Evolutionary conservation across 2,329 filamentous ascomycete species (phyloP), one percentile per base, ranked within the genome.

Genomic region (Cladosporium phlei): DNA sequence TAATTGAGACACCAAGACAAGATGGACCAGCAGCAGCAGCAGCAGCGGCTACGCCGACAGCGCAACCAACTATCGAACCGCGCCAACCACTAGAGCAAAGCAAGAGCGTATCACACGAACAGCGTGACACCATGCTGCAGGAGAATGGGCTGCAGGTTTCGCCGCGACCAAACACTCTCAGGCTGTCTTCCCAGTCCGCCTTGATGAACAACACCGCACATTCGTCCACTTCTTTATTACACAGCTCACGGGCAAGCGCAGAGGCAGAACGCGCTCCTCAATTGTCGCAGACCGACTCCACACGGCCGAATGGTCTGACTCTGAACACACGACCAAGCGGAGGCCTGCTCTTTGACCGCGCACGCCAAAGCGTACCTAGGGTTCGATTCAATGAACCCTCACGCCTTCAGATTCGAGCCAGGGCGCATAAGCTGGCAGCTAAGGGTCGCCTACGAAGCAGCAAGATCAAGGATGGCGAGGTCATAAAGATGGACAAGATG

Each of bases 401-500:
- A 35, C 56, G 52, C 38, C 52, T 58, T 4, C 60, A 62, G 35
- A 51, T 64, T 4, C 58, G 59, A 4, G 55, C 58, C 6, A 51
- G 57, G 42, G 60, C 60, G 11, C 54, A 53, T 24, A 59, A 60
- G 11, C 47, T 64, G 44, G 60, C 60, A 7, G 55, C 56, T 12
- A 50, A 48, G 32, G 59, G 60, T 24, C 53, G 32, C 20, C 52
- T 63, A 10, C 52, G 52, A 20, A 57, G 50, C 30, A 54, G 62
- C 43, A 68, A 66, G 50, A 59, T 69, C 34, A 67, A 69, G 39
- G 74, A 80, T 54, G 82, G 82, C 4, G 75, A 82, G 51, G 78
- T 85, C 42, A 68, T 85, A 48, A 83, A 83, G 62, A 80, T 82
- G 64, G 80, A 84, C 58, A 79, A 76, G 49, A 85, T 85, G 82